Percentiles rank a stretch among this genome's conserved stretches.
Evolutionary conservation across 2,329 filamentous ascomycete genomes (phyloP).

Genomic region (Ceratocystis cubensis): DNA sequence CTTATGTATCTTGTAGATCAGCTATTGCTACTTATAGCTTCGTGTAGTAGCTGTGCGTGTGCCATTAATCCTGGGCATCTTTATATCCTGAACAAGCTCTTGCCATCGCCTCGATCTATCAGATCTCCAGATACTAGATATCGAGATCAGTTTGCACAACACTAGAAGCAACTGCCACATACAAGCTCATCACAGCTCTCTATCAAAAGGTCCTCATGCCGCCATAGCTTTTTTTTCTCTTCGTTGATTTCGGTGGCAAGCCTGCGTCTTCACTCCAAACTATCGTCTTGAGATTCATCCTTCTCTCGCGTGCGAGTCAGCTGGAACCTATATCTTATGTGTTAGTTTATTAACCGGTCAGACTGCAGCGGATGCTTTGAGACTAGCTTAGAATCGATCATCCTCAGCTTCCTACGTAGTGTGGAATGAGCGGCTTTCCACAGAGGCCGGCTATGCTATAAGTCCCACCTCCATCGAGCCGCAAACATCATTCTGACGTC

Average conservation of each 20-base stretch:
- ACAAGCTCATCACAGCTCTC: background rate
- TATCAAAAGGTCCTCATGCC: no score
- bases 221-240: background rate
- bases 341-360: background rate
- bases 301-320: background rate
- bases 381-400: background rate
- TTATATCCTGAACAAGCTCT: background rate
- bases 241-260: background rate
- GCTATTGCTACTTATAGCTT: no score
- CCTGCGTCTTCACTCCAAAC: background rate
- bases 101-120: background rate
- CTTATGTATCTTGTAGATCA: no score
- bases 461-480: background rate
- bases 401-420: background rate
- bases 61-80: no score
- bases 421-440: background rate
- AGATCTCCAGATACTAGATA: background rate
- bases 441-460: background rate
- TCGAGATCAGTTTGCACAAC: background rate
- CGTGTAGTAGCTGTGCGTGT: no score
- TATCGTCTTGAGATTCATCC: no score
- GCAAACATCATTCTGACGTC: conserved; percentile 1
- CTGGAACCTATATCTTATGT: background rate
- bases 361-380: background rate
- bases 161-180: background rate